Percentiles rank a stretch among this genome's conserved stretches.
Evolutionary conservation across 1,284 basidiomycete genomes (phyloP).

Genomic region (Trametes versicolor): DNA sequence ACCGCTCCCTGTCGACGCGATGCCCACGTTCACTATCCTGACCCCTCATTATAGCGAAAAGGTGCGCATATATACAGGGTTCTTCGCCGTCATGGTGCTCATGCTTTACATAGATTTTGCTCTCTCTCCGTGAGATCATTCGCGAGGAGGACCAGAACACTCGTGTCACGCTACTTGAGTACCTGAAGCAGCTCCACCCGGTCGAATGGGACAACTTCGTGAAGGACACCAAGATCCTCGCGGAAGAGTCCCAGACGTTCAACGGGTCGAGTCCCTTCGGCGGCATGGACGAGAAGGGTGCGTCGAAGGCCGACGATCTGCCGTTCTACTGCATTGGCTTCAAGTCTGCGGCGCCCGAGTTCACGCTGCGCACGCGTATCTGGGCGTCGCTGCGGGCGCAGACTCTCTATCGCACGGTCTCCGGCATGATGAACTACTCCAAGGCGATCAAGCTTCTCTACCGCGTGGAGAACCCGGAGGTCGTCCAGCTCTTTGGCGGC

Average conservation of each 20-base stretch:
- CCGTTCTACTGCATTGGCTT: conserved; percentile 99
- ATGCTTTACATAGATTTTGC: conserved; percentile 68
- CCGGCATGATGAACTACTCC: conserved; percentile 99
- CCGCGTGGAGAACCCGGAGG: conserved; percentile 98
- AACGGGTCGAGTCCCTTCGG: conserved; percentile 84
- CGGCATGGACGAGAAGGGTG: conserved; percentile 80
- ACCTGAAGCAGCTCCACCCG: conserved; percentile 97
- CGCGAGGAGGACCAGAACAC: conserved; percentile 96
- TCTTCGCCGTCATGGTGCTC: conserved; percentile 1
- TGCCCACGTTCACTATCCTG: conserved; percentile 97
- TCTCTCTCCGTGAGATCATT: conserved; percentile 95
- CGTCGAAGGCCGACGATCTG: conserved; percentile 91
- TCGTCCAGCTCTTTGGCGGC: conserved; percentile 96
- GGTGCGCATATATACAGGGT: conserved; percentile 50
- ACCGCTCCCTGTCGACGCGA: conserved; percentile 91
- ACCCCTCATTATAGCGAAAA: conserved; percentile 98
- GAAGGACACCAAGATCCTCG: conserved; percentile 99
- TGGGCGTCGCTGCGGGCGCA: conserved; percentile 99
- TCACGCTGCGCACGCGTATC: conserved; percentile 97
- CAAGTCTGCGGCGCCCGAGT: conserved; percentile 98
- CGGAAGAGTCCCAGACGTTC: conserved; percentile 93
- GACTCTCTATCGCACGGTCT: conserved; percentile 98
- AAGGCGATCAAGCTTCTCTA: conserved; percentile 99
- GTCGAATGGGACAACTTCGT: conserved; percentile 99
- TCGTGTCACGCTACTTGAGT: conserved; percentile 94